Evolutionary conservation across 768 basidiomycete species (phyloP), one percentile per base, ranked within the genome.

Genomic region (Russula abietina): DNA sequence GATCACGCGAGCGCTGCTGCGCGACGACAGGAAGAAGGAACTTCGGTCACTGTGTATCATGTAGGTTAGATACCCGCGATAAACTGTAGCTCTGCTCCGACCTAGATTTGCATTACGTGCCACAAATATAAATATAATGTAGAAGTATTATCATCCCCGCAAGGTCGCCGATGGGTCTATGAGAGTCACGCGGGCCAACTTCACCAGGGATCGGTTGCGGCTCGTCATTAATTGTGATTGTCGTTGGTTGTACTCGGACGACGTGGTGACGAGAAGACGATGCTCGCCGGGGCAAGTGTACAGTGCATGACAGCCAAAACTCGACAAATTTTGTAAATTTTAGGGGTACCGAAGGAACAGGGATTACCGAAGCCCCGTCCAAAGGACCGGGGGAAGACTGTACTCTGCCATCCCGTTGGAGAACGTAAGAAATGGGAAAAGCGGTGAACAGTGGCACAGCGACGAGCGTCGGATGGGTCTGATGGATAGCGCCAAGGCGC

Each of bases 381-480:
- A n/a, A n/a, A n/a, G n/a, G n/a, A n/a, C n/a, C n/a, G n/a, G n/a
- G n/a, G n/a, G n/a, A n/a, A n/a, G n/a, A n/a, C n/a, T n/a, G n/a
- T n/a, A n/a, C n/a, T n/a, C n/a, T n/a, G n/a, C n/a, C n/a, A n/a
- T n/a, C n/a, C n/a, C n/a, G n/a, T n/a, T n/a, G n/a, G n/a, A n/a
- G 41, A n/a, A 46, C 38, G 53, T 55, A 51, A 55, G 63, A 60
- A 60, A 60, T 24, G 51, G 57, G 62, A 50, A 55, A 64, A 48
- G 53, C 62, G 41, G 63, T 50, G 32, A 64, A 60, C 54, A 64
- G 46, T 60, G 63, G 59, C 54, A 64, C 63, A 54, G 62, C 50
- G 59, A 64, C 39, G 63, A 32, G 59, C 62, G 58, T 64, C 53
- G 62, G 62, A 64, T 46, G 53, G 41, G 58, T 64, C 63, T 64